These are phyloP conservation scores for Epichloe gansuensis DNA, from an alignment of 2,329 filamentous ascomycete genomes.

Conservation along the genomic window DNA sequence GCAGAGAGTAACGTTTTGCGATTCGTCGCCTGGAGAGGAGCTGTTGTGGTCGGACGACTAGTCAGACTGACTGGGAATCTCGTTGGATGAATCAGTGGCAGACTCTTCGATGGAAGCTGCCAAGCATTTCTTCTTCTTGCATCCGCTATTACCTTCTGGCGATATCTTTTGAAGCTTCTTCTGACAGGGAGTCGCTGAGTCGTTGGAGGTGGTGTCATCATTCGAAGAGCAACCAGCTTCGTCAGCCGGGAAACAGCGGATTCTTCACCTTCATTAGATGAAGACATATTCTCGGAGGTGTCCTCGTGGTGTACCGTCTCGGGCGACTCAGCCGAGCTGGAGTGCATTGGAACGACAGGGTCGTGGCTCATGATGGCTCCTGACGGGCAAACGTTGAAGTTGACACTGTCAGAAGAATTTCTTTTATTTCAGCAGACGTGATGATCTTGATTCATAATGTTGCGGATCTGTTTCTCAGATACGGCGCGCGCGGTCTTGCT, in stretches of 20 bases:
- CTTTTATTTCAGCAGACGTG: too few species aligned
- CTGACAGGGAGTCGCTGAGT: neutral
- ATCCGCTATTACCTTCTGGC: neutral
- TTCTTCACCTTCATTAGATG: too few species aligned
- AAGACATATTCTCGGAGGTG: neutral
- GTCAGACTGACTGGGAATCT: neutral
- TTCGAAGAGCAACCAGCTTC: neutral
- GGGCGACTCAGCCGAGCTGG: neutral
- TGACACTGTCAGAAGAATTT: neutral
- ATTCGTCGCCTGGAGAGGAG: neutral
- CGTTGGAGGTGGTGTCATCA: neutral
- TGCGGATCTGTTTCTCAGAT: too few species aligned
- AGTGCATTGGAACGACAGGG: neutral
- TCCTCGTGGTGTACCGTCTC: neutral
- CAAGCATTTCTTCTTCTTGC: neutral
- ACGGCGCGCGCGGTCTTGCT: too few species aligned
- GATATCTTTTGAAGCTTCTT: neutral
- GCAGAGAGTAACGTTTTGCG: neutral
- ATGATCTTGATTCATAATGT: too few species aligned
- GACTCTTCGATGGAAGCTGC: neutral
- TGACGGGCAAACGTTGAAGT: neutral
- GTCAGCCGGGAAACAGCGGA: neutral
- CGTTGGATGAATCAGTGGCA: neutral
- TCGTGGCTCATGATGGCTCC: neutral
- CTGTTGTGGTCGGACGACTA: neutral